Percentiles rank a stretch among this genome's conserved stretches.
Conservation (phyloP, 1,284 basidiomycete genomes). For the Apiotrichum laibachii region DNA sequence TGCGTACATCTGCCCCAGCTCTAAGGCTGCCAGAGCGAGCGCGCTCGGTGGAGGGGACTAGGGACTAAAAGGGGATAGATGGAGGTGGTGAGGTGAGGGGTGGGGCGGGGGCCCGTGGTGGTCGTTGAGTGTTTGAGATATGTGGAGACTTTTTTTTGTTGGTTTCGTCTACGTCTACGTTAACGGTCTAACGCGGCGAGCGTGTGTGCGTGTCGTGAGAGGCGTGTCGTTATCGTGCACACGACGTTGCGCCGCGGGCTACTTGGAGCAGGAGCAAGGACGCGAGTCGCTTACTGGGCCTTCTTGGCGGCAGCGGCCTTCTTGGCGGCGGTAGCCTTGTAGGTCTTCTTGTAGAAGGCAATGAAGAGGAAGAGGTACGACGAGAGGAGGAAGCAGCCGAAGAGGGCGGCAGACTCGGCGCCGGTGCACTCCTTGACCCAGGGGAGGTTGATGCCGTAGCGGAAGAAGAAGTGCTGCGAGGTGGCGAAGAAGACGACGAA, state of each 20-base stretch:
- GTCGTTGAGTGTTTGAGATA: too few relatives aligned
- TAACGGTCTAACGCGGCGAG: too few relatives aligned
- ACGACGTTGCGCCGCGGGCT: too few relatives aligned
- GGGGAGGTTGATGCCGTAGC: constrained; percentile 66
- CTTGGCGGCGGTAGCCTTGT: constrained; percentile 44
- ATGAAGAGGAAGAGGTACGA: constrained; percentile 89
- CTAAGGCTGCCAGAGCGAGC: background rate
- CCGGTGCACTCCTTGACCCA: constrained; percentile 79
- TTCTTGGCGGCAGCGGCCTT: constrained; percentile 24
- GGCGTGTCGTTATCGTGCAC: too few relatives aligned
- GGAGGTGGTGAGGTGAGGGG: background rate
- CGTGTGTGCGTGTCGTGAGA: too few relatives aligned
- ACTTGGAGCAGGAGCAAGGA: too few relatives aligned
- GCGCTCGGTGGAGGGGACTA: background rate
- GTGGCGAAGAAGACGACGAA: constrained; percentile 88
- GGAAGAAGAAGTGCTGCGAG: constrained; percentile 74
- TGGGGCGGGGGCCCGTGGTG: too few relatives aligned
- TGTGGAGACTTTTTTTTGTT: too few relatives aligned
- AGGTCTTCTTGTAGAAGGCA: constrained; percentile 54
- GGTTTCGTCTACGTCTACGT: too few relatives aligned
- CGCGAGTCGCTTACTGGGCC: constrained; percentile 18
- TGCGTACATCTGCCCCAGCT: background rate
- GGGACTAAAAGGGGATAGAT: constrained; percentile 1
- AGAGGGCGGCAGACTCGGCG: constrained; percentile 78
- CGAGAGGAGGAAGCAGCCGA: constrained; percentile 83